phyloP scores from a whole-genome alignment of 2,329 filamentous ascomycete species.

The Cryphonectria radicalis region DNA sequence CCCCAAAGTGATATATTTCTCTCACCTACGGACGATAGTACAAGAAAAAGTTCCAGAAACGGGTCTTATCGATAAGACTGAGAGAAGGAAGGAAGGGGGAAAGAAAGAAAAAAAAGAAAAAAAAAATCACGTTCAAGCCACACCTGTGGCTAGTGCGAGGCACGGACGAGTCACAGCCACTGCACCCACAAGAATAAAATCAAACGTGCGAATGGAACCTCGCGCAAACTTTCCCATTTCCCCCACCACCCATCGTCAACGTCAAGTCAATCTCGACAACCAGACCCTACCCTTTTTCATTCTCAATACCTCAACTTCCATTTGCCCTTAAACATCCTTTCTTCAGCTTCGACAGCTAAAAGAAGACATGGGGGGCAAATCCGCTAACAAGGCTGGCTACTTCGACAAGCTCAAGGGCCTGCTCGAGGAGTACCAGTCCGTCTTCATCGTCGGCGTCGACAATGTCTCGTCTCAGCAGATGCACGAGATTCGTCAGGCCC shows the following conservation, averaged over 20 bases:
- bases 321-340: slow-evolving; percentile 98
- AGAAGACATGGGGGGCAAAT: slow-evolving; percentile 99
- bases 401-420: slow-evolving; percentile 99
- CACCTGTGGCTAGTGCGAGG: neutral
- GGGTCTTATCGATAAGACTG: slow-evolving; percentile 12
- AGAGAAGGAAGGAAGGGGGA: too few relatives aligned
- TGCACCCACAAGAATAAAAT: slow-evolving; percentile 27
- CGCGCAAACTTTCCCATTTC: slow-evolving; percentile 4
- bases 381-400: slow-evolving; percentile 91
- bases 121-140: neutral
- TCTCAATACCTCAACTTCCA: slow-evolving; percentile 16
- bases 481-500: slow-evolving; percentile 97
- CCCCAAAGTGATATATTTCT: neutral
- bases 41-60: slow-evolving; percentile 4
- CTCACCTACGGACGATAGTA: neutral
- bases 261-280: slow-evolving; percentile 32
- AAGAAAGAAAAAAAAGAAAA: too few relatives aligned
- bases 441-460: slow-evolving; percentile 98
- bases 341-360: slow-evolving; percentile 68
- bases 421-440: slow-evolving; percentile 93
- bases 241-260: slow-evolving; percentile 16
- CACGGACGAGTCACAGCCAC: neutral
- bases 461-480: slow-evolving; percentile 99
- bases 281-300: slow-evolving; percentile 7
- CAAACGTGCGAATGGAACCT: slow-evolving; percentile 5